These are phyloP conservation scores for Jatropha multifida DNA, from an alignment of 441 rosid species.

Conservation along the genomic window DNA sequence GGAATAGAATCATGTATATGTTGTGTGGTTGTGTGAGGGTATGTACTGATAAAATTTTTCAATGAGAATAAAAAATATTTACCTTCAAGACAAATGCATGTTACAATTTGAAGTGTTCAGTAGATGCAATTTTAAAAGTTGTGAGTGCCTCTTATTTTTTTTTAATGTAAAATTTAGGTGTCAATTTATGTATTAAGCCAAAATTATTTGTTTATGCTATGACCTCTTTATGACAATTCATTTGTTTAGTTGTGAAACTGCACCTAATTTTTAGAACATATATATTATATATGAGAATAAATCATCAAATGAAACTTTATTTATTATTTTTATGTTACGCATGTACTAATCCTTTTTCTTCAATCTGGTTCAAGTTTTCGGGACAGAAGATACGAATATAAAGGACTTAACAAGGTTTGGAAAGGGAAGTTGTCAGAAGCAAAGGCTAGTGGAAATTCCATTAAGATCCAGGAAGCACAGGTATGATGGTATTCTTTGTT, in stretches of 20 bases:
- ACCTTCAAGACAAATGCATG: too few species aligned
- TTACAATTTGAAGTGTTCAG: too few species aligned
- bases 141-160: too few species aligned
- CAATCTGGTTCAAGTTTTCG: slow-evolving; percentile 68
- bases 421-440: slow-evolving; percentile 98
- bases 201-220: slow-evolving; percentile 6
- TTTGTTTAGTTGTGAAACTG: neutral
- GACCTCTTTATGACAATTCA: neutral
- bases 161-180: too few species aligned
- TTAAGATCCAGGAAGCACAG: slow-evolving; percentile 98
- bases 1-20: too few species aligned
- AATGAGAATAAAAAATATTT: too few species aligned
- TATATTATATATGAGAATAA: slow-evolving; percentile 16
- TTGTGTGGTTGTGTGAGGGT: too few species aligned
- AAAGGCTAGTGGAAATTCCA: slow-evolving; percentile 93
- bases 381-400: slow-evolving; percentile 98
- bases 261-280: neutral
- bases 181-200: too few species aligned
- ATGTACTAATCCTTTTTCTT: slow-evolving; percentile 31
- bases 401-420: slow-evolving; percentile 98
- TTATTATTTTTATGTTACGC: neutral
- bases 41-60: too few species aligned
- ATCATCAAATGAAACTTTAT: neutral
- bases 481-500: slow-evolving; percentile 40
- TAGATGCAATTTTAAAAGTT: too few species aligned